A percentile compares a stretch with the other conserved stretches of the same genome.
These are phyloP conservation scores for Tuber aestivum DNA, from an alignment of 495 filamentous ascomycete species.

Conservation along the genomic window DNA sequence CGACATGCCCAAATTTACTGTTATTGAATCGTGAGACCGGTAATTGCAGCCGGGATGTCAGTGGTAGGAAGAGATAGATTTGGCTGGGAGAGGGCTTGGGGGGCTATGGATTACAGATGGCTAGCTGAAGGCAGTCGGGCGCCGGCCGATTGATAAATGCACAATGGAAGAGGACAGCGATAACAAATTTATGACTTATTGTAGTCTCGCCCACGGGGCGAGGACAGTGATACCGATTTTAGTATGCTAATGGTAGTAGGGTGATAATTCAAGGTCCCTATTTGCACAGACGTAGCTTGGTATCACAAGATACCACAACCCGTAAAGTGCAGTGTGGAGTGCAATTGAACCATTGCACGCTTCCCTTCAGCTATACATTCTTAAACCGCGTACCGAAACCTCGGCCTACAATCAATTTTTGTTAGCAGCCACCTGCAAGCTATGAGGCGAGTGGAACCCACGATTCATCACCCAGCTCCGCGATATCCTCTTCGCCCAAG, in stretches of 20 bases:
- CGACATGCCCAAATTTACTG: no score
- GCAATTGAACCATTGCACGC: neutral
- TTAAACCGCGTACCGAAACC: conserved; percentile 32
- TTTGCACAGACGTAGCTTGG: neutral
- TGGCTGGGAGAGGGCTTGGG: neutral
- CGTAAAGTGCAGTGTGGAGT: neutral
- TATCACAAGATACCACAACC: neutral
- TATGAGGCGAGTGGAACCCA: conserved; percentile 9
- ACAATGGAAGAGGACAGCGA: neutral
- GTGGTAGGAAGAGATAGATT: no score
- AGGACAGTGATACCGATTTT: neutral
- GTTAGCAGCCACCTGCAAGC: conserved; percentile 9
- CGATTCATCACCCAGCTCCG: conserved; percentile 61
- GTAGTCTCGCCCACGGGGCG: neutral
- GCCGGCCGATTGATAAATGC: neutral
- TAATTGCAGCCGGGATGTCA: no score
- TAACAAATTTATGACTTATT: neutral
- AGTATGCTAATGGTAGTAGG: neutral
- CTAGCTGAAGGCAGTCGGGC: no score
- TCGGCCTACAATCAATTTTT: conserved; percentile 13
- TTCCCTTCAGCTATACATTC: neutral
- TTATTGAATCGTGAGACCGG: no score
- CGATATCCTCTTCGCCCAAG: conserved; percentile 59
- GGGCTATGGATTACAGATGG: no score
- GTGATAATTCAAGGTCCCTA: neutral